These are phyloP conservation scores for Porogramme epimiltina DNA, from an alignment of 1,284 basidiomycete species.

Conservation along the genomic window DNA sequence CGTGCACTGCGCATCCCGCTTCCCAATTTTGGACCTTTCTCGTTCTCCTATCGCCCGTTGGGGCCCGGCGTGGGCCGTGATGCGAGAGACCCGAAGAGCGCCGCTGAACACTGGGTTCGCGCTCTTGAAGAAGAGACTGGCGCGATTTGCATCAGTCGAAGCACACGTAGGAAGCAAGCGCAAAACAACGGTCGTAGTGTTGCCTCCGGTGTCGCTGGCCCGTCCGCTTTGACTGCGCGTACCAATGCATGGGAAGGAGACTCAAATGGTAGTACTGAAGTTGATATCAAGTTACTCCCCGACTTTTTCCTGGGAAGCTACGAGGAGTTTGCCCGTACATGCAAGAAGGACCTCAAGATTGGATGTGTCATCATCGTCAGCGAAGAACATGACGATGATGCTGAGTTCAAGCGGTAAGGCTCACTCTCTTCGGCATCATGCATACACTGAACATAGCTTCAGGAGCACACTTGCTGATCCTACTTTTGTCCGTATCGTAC, in stretches of 20 bases:
- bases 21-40: constrained; percentile 30
- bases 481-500: constrained; percentile 64
- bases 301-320: constrained; percentile 86
- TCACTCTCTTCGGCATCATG: not conserved
- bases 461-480: constrained; percentile 80
- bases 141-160: constrained; percentile 50
- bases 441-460: not conserved
- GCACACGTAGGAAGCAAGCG: constrained; percentile 25
- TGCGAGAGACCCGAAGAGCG: constrained; percentile 42
- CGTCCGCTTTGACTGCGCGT: constrained; percentile 38
- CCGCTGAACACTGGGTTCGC: constrained; percentile 72
- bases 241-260: constrained; percentile 21
- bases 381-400: constrained; percentile 87
- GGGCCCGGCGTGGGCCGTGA: constrained; percentile 36
- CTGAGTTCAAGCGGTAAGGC: constrained; percentile 81
- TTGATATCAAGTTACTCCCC: constrained; percentile 60
- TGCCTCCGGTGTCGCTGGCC: constrained; percentile 42
- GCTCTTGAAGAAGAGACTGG: constrained; percentile 82
- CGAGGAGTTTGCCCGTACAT: constrained; percentile 72
- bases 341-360: constrained; percentile 72
- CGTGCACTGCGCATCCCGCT: constrained; percentile 35
- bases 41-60: constrained; percentile 39
- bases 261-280: constrained; percentile 11
- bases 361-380: constrained; percentile 87
- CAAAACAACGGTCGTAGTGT: constrained; percentile 13